These are phyloP conservation scores for Mortierella sp. DNA, from an alignment of 371 early-diverging fungal species.

Conservation along the genomic window DNA sequence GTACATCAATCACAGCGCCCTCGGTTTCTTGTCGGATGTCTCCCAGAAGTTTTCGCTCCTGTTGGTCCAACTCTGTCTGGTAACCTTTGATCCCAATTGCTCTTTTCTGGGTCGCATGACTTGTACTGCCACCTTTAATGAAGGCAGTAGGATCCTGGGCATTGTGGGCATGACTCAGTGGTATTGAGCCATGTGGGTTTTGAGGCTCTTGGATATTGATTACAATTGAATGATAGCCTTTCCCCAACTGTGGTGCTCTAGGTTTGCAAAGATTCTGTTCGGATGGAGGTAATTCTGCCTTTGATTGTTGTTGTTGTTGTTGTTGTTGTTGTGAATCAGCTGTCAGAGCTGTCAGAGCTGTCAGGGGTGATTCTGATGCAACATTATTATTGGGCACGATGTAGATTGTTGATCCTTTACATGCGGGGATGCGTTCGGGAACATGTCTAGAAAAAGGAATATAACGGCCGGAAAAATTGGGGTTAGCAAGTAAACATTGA, in stretches of 20 bases:
- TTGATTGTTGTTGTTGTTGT: neutral
- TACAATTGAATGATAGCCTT: neutral
- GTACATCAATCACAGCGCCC: neutral
- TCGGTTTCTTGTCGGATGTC: neutral
- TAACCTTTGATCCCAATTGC: neutral
- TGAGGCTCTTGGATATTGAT: conserved; percentile 6
- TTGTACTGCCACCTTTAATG: no score
- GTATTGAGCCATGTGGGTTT: conserved; percentile 8
- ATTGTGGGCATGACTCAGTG: neutral
- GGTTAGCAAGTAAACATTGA: neutral
- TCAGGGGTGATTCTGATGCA: neutral
- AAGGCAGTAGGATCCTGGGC: neutral
- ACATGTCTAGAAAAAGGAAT: conserved; percentile 9
- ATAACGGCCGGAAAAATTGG: neutral
- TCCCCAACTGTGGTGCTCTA: neutral
- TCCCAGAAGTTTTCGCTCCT: neutral
- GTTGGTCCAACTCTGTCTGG: neutral
- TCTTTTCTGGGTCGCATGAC: neutral
- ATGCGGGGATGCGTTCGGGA: conserved; percentile 23
- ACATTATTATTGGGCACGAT: conserved; percentile 13
- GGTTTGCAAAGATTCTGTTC: neutral
- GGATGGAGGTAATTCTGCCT: neutral
- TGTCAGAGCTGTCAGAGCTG: conserved; percentile 3
- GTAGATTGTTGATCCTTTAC: conserved; percentile 12
- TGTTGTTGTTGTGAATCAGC: neutral